A percentile compares a stretch with the other conserved stretches of the same genome.
Evolutionary conservation across 768 basidiomycete genomes (phyloP).

Genomic region (Trametes elegans): DNA sequence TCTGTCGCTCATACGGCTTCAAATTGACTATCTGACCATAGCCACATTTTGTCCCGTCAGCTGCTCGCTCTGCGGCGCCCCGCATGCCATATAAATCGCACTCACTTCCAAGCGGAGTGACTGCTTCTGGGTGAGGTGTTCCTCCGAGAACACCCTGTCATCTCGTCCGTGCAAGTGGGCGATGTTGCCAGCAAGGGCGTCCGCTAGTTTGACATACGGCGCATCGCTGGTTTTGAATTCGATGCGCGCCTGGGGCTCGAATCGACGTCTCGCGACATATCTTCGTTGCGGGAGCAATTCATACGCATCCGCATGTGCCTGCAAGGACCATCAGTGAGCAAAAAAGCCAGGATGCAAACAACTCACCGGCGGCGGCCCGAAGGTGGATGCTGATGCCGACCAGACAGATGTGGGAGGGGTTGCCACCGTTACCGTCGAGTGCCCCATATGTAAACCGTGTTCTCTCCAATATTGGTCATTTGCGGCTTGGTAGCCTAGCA

Average conservation of each 20-base stretch:
- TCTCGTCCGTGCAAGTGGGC: not conserved
- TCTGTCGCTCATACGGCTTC: slow-evolving; percentile 11
- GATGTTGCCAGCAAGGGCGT: not conserved
- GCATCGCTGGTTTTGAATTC: not conserved
- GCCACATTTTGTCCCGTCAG: too few species aligned
- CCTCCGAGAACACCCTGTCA: slow-evolving; percentile 6
- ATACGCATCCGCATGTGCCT: not conserved
- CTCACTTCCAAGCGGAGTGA: slow-evolving; percentile 13
- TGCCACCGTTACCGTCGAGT: not conserved
- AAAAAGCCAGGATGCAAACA: not conserved
- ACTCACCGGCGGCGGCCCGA: not conserved
- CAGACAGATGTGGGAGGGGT: not conserved
- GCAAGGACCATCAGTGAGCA: not conserved
- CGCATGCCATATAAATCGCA: too few species aligned
- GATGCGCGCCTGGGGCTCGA: not conserved
- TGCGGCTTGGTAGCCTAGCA: not conserved
- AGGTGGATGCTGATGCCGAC: not conserved
- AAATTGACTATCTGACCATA: slow-evolving; percentile 2
- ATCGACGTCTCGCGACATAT: slow-evolving; percentile 9
- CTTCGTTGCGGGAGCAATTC: not conserved
- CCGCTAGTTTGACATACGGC: slow-evolving; percentile 5
- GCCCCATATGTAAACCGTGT: not conserved
- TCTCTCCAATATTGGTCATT: slow-evolving; percentile 8
- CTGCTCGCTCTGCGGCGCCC: not conserved
- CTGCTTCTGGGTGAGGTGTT: slow-evolving; percentile 14